Conservation (phyloP, 495 filamentous ascomycete genomes). For the Platismatia glauca region DNA sequence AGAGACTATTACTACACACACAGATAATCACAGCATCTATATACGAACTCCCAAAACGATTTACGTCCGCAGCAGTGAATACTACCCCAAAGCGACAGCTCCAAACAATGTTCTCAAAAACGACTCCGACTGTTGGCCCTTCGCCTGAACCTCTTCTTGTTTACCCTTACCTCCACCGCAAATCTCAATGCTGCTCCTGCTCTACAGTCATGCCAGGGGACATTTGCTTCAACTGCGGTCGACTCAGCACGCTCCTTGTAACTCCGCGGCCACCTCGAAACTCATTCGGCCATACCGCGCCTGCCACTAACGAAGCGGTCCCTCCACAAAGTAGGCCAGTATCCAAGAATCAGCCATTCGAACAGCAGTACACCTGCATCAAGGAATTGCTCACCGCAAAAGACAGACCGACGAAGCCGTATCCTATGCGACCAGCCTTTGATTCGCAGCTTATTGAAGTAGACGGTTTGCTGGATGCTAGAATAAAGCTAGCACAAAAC, state of each 20-base stretch:
- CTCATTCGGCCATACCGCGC: not conserved
- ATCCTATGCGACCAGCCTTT: not conserved
- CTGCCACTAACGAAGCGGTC: not conserved
- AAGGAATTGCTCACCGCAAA: not conserved
- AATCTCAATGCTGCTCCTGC: not conserved
- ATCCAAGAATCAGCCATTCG: not conserved
- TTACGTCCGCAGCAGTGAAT: too few species aligned
- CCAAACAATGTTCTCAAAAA: not conserved
- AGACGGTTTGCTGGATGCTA: not conserved
- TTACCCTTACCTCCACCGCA: not conserved
- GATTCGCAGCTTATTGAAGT: not conserved
- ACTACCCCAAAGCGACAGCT: not conserved
- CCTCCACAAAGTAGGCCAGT: not conserved
- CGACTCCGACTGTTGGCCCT: not conserved
- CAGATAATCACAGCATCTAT: not conserved
- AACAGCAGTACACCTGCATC: too few species aligned
- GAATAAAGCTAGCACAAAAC: not conserved
- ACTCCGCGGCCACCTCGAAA: not conserved
- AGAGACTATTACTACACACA: not conserved
- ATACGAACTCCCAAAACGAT: not conserved
- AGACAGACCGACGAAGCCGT: not conserved
- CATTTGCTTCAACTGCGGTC: slow-evolving; percentile 12
- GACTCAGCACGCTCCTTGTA: not conserved
- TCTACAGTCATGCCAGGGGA: slow-evolving; percentile 3
- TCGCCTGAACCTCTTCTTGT: not conserved